Base-by-base conservation (phyloP, 306 rosid species). In the Purshia tridentata region DNA sequence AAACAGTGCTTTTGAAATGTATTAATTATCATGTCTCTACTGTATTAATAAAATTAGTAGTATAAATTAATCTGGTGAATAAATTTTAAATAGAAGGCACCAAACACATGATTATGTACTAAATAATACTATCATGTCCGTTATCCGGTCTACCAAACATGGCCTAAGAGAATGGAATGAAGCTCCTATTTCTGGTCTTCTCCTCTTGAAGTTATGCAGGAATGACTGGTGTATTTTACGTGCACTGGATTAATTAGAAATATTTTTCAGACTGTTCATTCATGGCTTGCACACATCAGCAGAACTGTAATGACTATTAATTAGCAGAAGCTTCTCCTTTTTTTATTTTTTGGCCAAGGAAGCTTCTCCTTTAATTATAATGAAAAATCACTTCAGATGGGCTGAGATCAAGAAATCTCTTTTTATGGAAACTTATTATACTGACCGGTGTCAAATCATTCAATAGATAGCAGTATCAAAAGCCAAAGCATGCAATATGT, bases 401-500 rank as follows among this genome's bases (percentile, higher is more conserved):
- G 41, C 35, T 29, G 41, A 73, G 47, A 9, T 63, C 39, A 5
- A n/a, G 41, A 11, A 19, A 23, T 9, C 12, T 11, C n/a, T 59
- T 35, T 20, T 59, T 6, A 37, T 0, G 0, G 15, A 40, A n/a
- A 14, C 22, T 55, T 20, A 15, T 55, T 35, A 58, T 61, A 63
- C 92, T 63, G 22, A 94, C 99, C 29, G 93, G 88, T 39, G 90
- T 87, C 87, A 94, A 82, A 83, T 94, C 96, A 72, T 81, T 89
- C 96, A 91, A 81, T 65, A 94, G 76, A 88, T 89, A 88, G 88
- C 97, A 91, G 77, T 94, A 91, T 86, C 99, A 91, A 79, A 72
- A 71, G 50, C 64, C 76, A 76, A 56, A n/a, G n/a, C n/a, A n/a
- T n/a, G 58, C 39, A 69, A 78, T 35, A 72, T n/a, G n/a, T 20